Base-by-base conservation (phyloP, 768 basidiomycete species). In the Psilocybe tampanensis region DNA sequence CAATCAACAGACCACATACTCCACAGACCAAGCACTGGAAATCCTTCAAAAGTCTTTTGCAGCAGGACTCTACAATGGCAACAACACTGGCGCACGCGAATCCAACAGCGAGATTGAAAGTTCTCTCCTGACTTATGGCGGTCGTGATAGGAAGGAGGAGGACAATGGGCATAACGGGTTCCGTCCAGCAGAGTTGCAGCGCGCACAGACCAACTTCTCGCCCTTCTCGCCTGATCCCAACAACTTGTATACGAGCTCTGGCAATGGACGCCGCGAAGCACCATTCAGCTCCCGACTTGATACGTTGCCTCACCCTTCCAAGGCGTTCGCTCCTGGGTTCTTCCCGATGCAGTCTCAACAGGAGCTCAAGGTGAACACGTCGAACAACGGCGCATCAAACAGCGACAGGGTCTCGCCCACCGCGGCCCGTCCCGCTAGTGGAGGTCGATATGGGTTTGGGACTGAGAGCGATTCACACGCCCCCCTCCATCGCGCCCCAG, bases 161-260 rank as follows among this genome's bases (percentile, higher is more conserved):
- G 21, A 33, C 1, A 47, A 47, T 21, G 58, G 55, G 23, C 23
- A 51, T 9, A 66, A 60, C 23, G 56, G 65, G 15, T 62, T 69
- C 2, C 74, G 72, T 41, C 66, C 73, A 11, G 76, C 73, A 11
- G 76, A 74, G n/a, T 59, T 72, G 15, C 71, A 74, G 43, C 74
- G 76, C 44, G 52, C 70, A 4, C 71, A 69, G 48, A 73, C 76
- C 18, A 75, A 70, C 56, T 92, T 92, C 69, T 88, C 89, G 7
- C 90, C 90, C 2, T 92, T 92, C 72, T 92, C 90, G 1, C 90
- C 90, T 8, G 90, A 92, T 63, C 85, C 87, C 8, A 86, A 82
- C 60, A 69, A 76, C 19, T 74, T 74, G 64, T 66, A 70, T 47
- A 60, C 63, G 52, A 62, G 58, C 21, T 61, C 70, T 3, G 74